Evolutionary conservation across 345 rosid species (phyloP).

Genomic region (Bruguiera parviflora): DNA sequence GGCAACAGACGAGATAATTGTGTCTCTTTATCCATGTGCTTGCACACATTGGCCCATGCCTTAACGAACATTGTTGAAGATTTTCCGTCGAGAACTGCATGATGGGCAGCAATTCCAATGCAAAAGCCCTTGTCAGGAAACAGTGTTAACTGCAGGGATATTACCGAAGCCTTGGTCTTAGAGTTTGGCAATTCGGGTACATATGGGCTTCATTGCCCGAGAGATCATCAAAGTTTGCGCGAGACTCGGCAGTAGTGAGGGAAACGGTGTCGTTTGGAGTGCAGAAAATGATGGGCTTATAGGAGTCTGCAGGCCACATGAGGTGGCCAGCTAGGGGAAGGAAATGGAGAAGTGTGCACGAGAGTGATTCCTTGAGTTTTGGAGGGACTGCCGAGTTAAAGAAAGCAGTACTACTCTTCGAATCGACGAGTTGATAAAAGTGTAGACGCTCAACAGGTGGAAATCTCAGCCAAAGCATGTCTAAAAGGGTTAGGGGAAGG

Average conservation of each 20-base stretch:
- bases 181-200: conserved; percentile 1
- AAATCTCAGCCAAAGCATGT: conserved; percentile 26
- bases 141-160: conserved; percentile 8
- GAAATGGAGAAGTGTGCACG: conserved; percentile 27
- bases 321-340: conserved; percentile 35
- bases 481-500: conserved; percentile 17
- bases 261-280: conserved; percentile 26
- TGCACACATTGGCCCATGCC: conserved; percentile 12
- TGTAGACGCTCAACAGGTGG: conserved; percentile 35
- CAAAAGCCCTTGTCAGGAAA: conserved; percentile 4
- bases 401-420: not conserved
- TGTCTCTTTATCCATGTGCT: not conserved
- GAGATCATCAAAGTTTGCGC: conserved; percentile 18
- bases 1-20: not conserved
- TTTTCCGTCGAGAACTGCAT: conserved; percentile 1
- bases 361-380: conserved; percentile 35
- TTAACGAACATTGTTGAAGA: conserved; percentile 2
- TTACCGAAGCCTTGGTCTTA: not conserved
- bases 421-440: conserved; percentile 25
- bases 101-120: not conserved
- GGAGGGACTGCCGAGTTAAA: conserved; percentile 36
- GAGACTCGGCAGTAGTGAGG: conserved; percentile 36
- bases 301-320: conserved; percentile 20
- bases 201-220: not conserved
- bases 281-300: conserved; percentile 25